Conservation (phyloP, 371 early-diverging fungal genomes). For the Mortierella sp. region DNA sequence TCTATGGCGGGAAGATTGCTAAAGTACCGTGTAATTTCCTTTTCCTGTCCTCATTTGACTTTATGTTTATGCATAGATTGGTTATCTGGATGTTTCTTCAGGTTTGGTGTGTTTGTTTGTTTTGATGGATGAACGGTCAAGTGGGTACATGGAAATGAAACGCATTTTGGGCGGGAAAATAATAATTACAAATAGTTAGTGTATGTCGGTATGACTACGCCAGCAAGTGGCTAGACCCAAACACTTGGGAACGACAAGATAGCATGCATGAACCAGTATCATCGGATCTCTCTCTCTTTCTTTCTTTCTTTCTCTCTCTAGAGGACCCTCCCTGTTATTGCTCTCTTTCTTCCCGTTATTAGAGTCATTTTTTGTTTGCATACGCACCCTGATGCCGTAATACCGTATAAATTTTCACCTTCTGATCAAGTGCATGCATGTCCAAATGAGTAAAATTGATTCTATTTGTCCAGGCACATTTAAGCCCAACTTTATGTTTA, state of each 20-base stretch:
- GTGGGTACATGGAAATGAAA: background rate
- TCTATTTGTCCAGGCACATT: background rate
- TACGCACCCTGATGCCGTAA: background rate
- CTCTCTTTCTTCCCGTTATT: background rate
- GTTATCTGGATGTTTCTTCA: background rate
- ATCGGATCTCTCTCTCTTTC: background rate
- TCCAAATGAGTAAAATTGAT: constrained; percentile 1
- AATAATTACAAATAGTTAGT: background rate
- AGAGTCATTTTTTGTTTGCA: background rate
- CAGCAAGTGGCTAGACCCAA: background rate
- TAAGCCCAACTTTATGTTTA: background rate
- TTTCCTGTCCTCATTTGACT: background rate
- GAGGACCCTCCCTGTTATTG: background rate
- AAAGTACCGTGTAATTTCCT: background rate
- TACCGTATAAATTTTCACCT: background rate
- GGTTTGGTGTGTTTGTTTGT: background rate
- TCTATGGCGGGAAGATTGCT: constrained; percentile 7
- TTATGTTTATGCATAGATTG: too few species aligned
- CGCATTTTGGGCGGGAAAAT: background rate
- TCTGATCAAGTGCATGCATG: constrained; percentile 8
- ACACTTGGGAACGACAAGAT: background rate
- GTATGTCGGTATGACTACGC: background rate
- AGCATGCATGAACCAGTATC: background rate
- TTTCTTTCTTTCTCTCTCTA: background rate
- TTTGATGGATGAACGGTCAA: background rate